Conservation (phyloP, 345 rosid species). For the Aquilaria malaccensis region DNA sequence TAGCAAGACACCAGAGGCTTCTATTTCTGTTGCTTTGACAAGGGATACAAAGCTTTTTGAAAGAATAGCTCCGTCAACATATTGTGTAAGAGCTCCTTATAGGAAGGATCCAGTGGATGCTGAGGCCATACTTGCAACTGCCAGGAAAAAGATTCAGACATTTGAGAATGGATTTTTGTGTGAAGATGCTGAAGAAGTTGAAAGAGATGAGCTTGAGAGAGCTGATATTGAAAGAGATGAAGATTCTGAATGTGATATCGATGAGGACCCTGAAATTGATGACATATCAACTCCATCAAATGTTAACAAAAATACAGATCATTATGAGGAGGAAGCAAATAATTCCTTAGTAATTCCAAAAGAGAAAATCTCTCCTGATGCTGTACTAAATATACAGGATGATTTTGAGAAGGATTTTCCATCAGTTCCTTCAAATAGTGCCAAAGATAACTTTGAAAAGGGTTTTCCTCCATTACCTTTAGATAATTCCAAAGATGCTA, state of each 20-base stretch:
- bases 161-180: slow-evolving; percentile 90
- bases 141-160: slow-evolving; percentile 85
- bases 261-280: slow-evolving; percentile 96
- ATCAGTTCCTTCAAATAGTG: slow-evolving; percentile 32
- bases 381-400: slow-evolving; percentile 25
- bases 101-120: slow-evolving; percentile 96
- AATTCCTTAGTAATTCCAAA: slow-evolving; percentile 38
- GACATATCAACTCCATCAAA: slow-evolving; percentile 52
- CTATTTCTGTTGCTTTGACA: slow-evolving; percentile 97
- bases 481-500: slow-evolving; percentile 32
- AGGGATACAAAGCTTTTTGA: slow-evolving; percentile 99
- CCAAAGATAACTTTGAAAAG: slow-evolving; percentile 35
- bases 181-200: slow-evolving; percentile 84
- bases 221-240: slow-evolving; percentile 74
- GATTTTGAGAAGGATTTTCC: slow-evolving; percentile 35
- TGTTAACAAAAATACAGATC: slow-evolving; percentile 37
- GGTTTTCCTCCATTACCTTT: slow-evolving; percentile 32
- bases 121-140: slow-evolving; percentile 74
- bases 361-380: slow-evolving; percentile 26
- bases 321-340: slow-evolving; percentile 28
- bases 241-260: slow-evolving; percentile 83
- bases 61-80: slow-evolving; percentile 99
- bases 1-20: slow-evolving; percentile 99
- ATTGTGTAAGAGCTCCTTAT: slow-evolving; percentile 84
- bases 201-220: slow-evolving; percentile 54